phyloP scores from a whole-genome alignment of 306 rosid genomes.

The Gastrolobium bilobum region DNA sequence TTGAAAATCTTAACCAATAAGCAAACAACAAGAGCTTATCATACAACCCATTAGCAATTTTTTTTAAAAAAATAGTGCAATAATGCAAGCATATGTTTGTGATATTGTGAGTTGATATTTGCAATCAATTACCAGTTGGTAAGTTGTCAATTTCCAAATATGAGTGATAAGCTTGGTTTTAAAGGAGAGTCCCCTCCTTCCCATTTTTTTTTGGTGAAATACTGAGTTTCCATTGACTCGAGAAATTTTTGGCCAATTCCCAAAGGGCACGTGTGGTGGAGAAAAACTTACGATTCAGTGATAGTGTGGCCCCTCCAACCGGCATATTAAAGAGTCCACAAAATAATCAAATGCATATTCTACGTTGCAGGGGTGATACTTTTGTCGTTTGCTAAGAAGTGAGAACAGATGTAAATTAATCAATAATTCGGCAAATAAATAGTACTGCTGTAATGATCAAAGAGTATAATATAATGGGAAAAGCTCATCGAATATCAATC shows the following conservation, averaged over 20 bases:
- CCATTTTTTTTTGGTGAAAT: constrained; percentile 35
- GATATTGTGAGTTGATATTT: constrained; percentile 49
- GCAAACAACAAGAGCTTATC: constrained; percentile 32
- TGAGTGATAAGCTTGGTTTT: constrained; percentile 21
- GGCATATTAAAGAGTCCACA: constrained; percentile 35
- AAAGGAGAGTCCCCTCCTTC: background rate
- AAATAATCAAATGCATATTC: constrained; percentile 38
- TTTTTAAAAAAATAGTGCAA: constrained; percentile 12
- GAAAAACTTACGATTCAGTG: background rate
- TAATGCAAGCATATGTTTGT: constrained; percentile 9
- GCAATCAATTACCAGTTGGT: constrained; percentile 46
- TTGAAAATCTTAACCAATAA: constrained; percentile 37
- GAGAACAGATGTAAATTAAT: constrained; percentile 35
- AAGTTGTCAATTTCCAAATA: constrained; percentile 43
- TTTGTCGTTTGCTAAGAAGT: constrained; percentile 47
- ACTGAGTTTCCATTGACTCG: constrained; percentile 47
- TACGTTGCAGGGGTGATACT: constrained; percentile 12
- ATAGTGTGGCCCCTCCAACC: constrained; percentile 37
- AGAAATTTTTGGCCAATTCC: constrained; percentile 38
- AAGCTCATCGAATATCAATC: too few species aligned
- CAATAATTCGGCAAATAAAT: constrained; percentile 44
- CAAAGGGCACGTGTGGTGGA: constrained; percentile 9
- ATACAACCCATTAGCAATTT: constrained; percentile 14
- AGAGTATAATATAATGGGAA: constrained; percentile 20
- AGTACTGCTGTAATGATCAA: constrained; percentile 27